phyloP scores from a whole-genome alignment of 2,329 filamentous ascomycete species.

The Ilyonectria mors-panacis region DNA sequence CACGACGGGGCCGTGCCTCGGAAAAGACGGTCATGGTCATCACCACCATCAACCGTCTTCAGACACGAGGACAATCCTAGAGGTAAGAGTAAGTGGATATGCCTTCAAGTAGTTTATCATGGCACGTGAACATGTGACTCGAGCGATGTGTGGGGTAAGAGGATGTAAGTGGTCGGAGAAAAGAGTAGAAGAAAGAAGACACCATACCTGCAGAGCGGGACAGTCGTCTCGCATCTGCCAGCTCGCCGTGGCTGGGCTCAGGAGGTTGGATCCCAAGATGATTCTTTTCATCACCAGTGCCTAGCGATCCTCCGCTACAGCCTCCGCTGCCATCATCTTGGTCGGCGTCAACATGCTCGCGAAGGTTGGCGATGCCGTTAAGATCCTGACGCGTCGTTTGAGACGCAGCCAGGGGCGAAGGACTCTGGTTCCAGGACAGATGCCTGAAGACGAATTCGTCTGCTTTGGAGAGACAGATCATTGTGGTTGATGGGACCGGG shows the following conservation, averaged over 20 bases:
- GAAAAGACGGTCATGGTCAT: slow-evolving; percentile 56
- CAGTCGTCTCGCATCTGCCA: slow-evolving; percentile 50
- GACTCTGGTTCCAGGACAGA: slow-evolving; percentile 69
- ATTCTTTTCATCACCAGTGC: slow-evolving; percentile 47
- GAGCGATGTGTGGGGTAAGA: slow-evolving; percentile 19
- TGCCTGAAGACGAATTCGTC: slow-evolving; percentile 65
- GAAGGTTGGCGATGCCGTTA: slow-evolving; percentile 68
- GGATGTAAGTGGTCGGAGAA: background rate
- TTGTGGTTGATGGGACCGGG: slow-evolving; percentile 43
- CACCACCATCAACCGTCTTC: slow-evolving; percentile 56
- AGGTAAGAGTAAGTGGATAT: slow-evolving; percentile 14
- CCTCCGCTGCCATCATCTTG: slow-evolving; percentile 52
- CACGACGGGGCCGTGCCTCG: slow-evolving; percentile 49
- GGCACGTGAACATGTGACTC: background rate
- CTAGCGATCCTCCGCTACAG: slow-evolving; percentile 37
- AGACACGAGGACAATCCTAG: slow-evolving; percentile 52
- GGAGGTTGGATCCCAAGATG: slow-evolving; percentile 38
- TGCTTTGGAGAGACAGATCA: slow-evolving; percentile 71
- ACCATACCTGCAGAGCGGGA: slow-evolving; percentile 47
- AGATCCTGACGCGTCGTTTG: slow-evolving; percentile 69
- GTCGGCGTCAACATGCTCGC: slow-evolving; percentile 57
- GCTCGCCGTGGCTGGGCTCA: slow-evolving; percentile 33
- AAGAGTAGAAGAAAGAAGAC: background rate
- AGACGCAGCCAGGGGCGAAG: slow-evolving; percentile 62
- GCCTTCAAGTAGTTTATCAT: background rate